phyloP scores from a whole-genome alignment of 495 filamentous ascomycete genomes.

The Lindgomyces ingoldianus region DNA sequence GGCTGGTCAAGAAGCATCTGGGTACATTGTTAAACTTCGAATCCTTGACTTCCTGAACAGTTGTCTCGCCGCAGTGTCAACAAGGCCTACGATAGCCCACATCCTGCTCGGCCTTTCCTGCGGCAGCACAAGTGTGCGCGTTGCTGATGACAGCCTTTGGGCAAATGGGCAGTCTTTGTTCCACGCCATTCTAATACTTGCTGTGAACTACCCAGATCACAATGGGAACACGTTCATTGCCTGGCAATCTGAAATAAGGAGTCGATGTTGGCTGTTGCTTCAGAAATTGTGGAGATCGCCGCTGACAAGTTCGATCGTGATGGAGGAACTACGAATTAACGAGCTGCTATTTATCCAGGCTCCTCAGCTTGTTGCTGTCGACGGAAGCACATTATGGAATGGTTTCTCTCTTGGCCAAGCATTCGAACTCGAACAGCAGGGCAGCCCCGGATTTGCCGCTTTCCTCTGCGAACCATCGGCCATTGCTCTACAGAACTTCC shows the following conservation, averaged over 20 bases:
- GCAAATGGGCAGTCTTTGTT: conserved; percentile 71
- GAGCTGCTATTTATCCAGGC: conserved; percentile 74
- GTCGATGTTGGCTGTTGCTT: conserved; percentile 74
- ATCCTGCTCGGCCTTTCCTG: conserved; percentile 85
- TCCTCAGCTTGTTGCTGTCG: conserved; percentile 62
- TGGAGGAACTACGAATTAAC: conserved; percentile 73
- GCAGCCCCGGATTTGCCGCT: conserved; percentile 38
- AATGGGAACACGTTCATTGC: conserved; percentile 61
- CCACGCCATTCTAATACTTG: conserved; percentile 70
- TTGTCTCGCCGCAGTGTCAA: conserved; percentile 68
- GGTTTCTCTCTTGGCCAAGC: conserved; percentile 51
- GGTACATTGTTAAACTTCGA: conserved; percentile 73
- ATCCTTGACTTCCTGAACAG: conserved; percentile 81
- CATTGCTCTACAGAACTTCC: conserved; percentile 67
- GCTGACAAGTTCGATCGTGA: conserved; percentile 70
- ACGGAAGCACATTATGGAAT: conserved; percentile 68
- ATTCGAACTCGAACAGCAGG: conserved; percentile 40
- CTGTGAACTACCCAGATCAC: conserved; percentile 62
- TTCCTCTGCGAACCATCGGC: conserved; percentile 67
- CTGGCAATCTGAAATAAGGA: conserved; percentile 74
- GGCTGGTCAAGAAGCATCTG: conserved; percentile 60
- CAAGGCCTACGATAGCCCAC: conserved; percentile 81
- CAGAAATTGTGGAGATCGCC: conserved; percentile 80
- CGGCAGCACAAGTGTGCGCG: conserved; percentile 61
- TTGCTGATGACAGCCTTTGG: conserved; percentile 65